Percentiles rank a stretch among this genome's conserved stretches.
Conservation (phyloP, 345 rosid species). For the Eutrema yunnanense region DNA sequence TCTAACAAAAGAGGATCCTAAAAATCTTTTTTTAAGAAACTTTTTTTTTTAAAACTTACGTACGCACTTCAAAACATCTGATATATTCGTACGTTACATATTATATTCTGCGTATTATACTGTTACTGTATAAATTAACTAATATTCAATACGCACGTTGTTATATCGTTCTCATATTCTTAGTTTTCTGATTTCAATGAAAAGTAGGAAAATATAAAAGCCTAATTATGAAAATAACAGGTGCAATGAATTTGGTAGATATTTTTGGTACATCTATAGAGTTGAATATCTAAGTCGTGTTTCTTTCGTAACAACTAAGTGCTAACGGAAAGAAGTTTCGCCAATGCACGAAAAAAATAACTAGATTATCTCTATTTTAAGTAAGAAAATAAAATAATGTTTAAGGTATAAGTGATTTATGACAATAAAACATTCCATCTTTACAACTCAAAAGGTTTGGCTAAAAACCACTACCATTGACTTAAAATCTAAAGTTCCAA, state of each 20-base stretch:
- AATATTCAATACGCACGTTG: not conserved
- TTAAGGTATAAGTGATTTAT: not conserved
- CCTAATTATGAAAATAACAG: conserved; percentile 27
- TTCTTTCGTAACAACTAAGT: conserved; percentile 23
- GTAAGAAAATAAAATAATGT: not conserved
- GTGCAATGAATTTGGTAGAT: conserved; percentile 20
- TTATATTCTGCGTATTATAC: not conserved
- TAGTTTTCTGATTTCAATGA: not conserved
- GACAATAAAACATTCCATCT: conserved; percentile 14
- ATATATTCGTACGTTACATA: too few species aligned
- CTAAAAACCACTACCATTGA: conserved; percentile 17
- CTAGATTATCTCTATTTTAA: not conserved
- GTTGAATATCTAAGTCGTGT: conserved; percentile 26
- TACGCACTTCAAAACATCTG: too few species aligned
- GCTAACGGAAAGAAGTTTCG: conserved; percentile 18
- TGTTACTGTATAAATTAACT: not conserved
- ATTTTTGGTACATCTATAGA: not conserved
- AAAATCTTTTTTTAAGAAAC: not conserved
- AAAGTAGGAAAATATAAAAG: not conserved
- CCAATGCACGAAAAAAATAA: conserved; percentile 13
- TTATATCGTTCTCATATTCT: not conserved
- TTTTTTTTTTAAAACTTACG: not conserved
- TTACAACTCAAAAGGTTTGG: conserved; percentile 16
- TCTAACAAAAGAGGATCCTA: not conserved
- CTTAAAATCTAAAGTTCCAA: not conserved